Evolutionary conservation across 2,329 filamentous ascomycete species (phyloP), one percentile per base, ranked within the genome.

Genomic region (Ascochyta rabiei): DNA sequence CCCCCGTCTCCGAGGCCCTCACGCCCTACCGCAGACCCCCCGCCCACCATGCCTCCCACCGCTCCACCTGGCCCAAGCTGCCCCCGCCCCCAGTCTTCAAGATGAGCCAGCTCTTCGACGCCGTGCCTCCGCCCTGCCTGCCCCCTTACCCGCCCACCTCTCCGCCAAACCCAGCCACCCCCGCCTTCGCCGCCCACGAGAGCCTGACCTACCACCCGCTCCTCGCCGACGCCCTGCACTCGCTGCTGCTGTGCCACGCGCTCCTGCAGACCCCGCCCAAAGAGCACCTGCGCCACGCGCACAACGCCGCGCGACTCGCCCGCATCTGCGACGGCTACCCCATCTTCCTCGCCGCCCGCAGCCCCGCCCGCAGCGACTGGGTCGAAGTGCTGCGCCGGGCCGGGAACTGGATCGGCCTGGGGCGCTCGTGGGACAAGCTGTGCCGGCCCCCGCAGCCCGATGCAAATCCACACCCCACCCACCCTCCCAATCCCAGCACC

Each of bases 181-280:
- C 67, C 3, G 68, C 66, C 1, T 75, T 77, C 35, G 74, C 75
- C 42, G 80, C 77, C 47, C 80, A 84, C 38, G 89, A 91, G 75
- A 82, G 83, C 35, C 81, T 90, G 24, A 95, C 90, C 1, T 95
- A 91, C 70, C 91, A 96, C 66, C 91, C 91, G 0, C 81, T 95
- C 8, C 80, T 96, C 10, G 86, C 86, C 6, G 91, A 96, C 61
- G 89, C 89, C 1, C 82, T 96, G 0, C 90, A 96, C 72, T 88
- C 86, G 4, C 76, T 95, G 1, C 84, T 96, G 8, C 83, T 96
- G 35, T 89, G 87, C 62, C 91, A 96, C 73, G 84, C 84, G n/a
- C 84, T 96, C 9, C 77, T 90, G 7, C 90, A 93, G 73, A 96
- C 91, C 0, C 89, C 90, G 0, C 74, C 84, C 10, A 91, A 89